phyloP scores from a whole-genome alignment of 1,284 basidiomycete species.

The Lignosus rhinocerotis region DNA sequence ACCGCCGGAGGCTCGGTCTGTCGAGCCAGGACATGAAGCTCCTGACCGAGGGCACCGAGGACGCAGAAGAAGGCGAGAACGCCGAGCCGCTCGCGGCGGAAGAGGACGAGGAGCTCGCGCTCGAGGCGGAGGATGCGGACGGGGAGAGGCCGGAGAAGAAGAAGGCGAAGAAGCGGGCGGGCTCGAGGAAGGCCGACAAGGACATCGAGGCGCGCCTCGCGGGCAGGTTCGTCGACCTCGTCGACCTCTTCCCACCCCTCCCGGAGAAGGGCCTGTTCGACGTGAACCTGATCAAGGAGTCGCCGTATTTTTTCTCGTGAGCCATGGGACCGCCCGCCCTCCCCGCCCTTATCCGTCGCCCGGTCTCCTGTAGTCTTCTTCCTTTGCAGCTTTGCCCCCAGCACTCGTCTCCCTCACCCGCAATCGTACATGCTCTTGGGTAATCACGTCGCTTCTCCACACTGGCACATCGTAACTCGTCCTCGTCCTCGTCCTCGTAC shows the following conservation, averaged over 20 bases:
- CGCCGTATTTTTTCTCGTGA: constrained; percentile 90
- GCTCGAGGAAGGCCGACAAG: constrained; percentile 26
- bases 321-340: background rate
- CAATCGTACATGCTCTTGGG: background rate
- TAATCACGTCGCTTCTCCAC: background rate
- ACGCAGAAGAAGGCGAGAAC: constrained; percentile 9
- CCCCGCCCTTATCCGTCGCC: background rate
- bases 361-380: background rate
- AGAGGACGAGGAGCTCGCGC: too few relatives aligned
- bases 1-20: constrained; percentile 4
- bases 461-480: too few relatives aligned
- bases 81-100: background rate
- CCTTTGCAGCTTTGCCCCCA: background rate
- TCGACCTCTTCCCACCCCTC: constrained; percentile 79
- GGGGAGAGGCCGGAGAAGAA: constrained; percentile 10
- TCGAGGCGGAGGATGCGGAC: constrained; percentile 20
- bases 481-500: background rate
- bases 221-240: constrained; percentile 72
- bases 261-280: constrained; percentile 90
- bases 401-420: background rate
- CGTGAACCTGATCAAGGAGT: constrained; percentile 81
- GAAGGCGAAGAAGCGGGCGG: constrained; percentile 4
- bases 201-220: constrained; percentile 23
- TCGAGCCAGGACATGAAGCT: constrained; percentile 16
- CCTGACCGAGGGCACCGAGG: constrained; percentile 14